These are phyloP conservation scores for Suillus americanus DNA, from an alignment of 768 basidiomycete genomes.

Conservation along the genomic window DNA sequence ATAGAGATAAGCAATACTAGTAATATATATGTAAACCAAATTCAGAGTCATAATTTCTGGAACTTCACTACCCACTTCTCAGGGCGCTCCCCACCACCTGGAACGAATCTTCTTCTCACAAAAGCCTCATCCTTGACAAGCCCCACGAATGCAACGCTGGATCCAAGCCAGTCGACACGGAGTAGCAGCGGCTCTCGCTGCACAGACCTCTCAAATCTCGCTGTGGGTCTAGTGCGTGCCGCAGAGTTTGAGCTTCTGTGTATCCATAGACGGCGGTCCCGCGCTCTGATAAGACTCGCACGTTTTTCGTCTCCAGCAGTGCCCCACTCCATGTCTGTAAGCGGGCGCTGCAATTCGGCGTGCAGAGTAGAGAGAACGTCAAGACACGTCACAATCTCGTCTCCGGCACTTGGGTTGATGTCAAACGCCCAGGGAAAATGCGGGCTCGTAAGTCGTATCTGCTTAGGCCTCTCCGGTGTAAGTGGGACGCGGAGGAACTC, in stretches of 20 bases:
- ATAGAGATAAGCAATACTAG: too few relatives aligned
- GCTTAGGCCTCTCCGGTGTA: neutral
- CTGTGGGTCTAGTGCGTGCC: neutral
- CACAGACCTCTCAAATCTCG: neutral
- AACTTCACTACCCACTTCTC: constrained; percentile 12
- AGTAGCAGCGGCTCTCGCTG: neutral
- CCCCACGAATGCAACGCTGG: constrained; percentile 2
- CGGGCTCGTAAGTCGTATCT: constrained; percentile 5
- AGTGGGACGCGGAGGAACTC: constrained; percentile 3
- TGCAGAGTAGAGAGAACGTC: constrained; percentile 4
- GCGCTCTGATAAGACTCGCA: constrained; percentile 2
- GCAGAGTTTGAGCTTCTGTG: neutral
- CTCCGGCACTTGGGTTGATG: neutral
- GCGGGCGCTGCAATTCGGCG: constrained; percentile 4
- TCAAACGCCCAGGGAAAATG: constrained; percentile 13
- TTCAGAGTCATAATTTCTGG: neutral
- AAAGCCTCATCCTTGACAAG: constrained; percentile 6
- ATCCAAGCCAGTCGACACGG: constrained; percentile 13
- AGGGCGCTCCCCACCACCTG: neutral
- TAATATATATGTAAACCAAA: neutral
- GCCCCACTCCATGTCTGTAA: constrained; percentile 8
- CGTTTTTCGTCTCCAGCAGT: neutral
- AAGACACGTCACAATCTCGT: constrained; percentile 3
- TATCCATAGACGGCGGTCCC: constrained; percentile 1
- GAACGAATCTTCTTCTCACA: constrained; percentile 1